These are phyloP conservation scores for Anthoceros angustus DNA, from an alignment of 225 moss, liverwort and hornwort species.

Conservation along the genomic window DNA sequence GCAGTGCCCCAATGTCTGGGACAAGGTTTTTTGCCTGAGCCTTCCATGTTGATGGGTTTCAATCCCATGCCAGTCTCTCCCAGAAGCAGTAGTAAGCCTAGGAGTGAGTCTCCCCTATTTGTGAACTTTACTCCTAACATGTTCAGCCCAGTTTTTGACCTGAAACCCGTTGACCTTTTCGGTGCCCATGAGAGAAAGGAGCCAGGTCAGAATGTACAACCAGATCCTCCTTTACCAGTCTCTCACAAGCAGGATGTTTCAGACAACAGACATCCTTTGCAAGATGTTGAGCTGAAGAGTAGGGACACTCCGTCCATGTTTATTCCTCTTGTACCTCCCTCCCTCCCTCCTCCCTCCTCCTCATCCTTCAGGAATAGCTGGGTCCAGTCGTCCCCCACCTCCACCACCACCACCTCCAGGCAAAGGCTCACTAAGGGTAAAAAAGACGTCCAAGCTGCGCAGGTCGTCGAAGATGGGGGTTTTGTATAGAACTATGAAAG, in stretches of 20 bases:
- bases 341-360: slow-evolving; percentile 21
- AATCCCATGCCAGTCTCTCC: neutral
- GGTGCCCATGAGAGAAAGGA: slow-evolving; percentile 10
- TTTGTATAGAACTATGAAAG: slow-evolving; percentile 24
- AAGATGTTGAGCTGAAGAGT: neutral
- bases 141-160: neutral
- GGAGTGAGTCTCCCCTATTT: neutral
- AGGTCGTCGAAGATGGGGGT: slow-evolving; percentile 23
- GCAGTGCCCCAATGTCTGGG: neutral
- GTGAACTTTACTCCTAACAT: neutral
- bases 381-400: neutral
- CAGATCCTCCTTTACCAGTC: slow-evolving; percentile 12
- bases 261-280: neutral
- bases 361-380: neutral
- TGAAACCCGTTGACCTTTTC: slow-evolving; percentile 16
- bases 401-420: slow-evolving; percentile 19
- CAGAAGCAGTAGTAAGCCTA: neutral
- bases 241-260: neutral
- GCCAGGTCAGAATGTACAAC: slow-evolving; percentile 11
- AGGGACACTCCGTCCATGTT: neutral
- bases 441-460: slow-evolving; percentile 20
- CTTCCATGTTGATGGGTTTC: neutral
- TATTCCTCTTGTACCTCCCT: slow-evolving; percentile 5
- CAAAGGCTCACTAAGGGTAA: slow-evolving; percentile 7
- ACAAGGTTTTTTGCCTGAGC: slow-evolving; percentile 1